Conservation (phyloP, 164 flowering plant genomes). For the Chimonanthus salicifolius region DNA sequence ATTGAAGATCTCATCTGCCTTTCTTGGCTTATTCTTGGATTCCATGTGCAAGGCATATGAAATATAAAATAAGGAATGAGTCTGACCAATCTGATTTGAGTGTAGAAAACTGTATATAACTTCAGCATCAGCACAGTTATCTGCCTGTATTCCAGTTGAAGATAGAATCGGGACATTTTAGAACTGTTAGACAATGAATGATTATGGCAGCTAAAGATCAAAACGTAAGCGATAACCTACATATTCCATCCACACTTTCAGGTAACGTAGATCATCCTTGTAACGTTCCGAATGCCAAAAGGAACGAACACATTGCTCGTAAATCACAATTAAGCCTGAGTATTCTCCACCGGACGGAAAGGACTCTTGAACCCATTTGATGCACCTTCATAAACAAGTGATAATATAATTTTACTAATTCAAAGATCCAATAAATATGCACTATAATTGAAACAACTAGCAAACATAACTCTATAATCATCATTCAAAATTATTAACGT, state of each 20-base stretch:
- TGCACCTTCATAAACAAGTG: constrained; percentile 49
- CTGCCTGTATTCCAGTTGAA: constrained; percentile 58
- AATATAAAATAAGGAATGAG: constrained; percentile 61
- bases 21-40: constrained; percentile 58
- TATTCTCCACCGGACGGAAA: constrained; percentile 87
- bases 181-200: not conserved
- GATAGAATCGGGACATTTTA: not conserved
- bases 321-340: constrained; percentile 77
- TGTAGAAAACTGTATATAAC: constrained; percentile 72
- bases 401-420: not conserved
- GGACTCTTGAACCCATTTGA: constrained; percentile 94
- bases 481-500: too few species aligned
- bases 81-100: constrained; percentile 70
- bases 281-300: constrained; percentile 82
- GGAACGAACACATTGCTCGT: constrained; percentile 86
- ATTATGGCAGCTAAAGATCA: not conserved
- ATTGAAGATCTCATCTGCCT: constrained; percentile 64
- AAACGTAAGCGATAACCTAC: constrained; percentile 32
- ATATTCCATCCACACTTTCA: constrained; percentile 96
- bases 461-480: not conserved
- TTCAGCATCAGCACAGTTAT: constrained; percentile 80
- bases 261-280: constrained; percentile 81
- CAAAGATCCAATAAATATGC: not conserved
- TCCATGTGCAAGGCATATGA: constrained; percentile 79
- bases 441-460: not conserved